Conservation (phyloP, 164 flowering plant species). For the Vitis rotundifolia region DNA sequence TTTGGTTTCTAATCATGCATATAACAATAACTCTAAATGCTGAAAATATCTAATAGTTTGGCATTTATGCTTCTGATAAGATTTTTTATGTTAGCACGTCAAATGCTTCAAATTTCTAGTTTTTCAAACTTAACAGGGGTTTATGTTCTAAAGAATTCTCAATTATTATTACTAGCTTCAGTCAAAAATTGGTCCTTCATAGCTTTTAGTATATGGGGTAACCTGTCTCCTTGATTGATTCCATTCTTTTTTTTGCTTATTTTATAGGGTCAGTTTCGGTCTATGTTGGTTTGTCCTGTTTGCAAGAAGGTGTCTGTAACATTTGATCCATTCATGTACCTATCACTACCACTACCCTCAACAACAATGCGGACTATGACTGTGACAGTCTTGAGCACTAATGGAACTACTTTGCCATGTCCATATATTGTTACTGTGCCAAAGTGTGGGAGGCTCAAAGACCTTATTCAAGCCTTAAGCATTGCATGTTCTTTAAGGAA, state of each 20-base stretch:
- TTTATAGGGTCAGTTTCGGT: constrained; percentile 72
- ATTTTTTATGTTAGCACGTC: too few species aligned
- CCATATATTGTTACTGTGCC: constrained; percentile 58
- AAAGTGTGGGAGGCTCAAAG: constrained; percentile 48
- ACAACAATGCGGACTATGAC: constrained; percentile 69
- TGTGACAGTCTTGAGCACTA: constrained; percentile 49
- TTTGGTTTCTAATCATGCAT: background rate
- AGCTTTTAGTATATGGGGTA: too few species aligned
- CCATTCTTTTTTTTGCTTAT: background rate
- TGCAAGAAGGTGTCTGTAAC: constrained; percentile 67
- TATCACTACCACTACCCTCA: constrained; percentile 75
- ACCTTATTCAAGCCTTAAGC: constrained; percentile 59
- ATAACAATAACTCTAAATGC: too few species aligned
- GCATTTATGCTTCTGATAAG: too few species aligned
- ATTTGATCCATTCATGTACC: constrained; percentile 80
- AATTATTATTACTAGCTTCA: background rate
- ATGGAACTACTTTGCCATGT: constrained; percentile 43
- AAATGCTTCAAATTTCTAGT: too few species aligned
- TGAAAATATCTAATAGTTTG: too few species aligned
- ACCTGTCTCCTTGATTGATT: background rate
- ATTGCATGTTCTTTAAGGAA: constrained; percentile 43
- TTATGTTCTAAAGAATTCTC: background rate
- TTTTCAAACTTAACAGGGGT: too few species aligned
- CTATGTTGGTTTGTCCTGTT: constrained; percentile 62
- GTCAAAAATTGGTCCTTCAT: too few species aligned